Percentiles rank a stretch among this genome's conserved stretches.
Conservation (phyloP, 1,284 basidiomycete species). For the Singerocomus rubriflavus region DNA sequence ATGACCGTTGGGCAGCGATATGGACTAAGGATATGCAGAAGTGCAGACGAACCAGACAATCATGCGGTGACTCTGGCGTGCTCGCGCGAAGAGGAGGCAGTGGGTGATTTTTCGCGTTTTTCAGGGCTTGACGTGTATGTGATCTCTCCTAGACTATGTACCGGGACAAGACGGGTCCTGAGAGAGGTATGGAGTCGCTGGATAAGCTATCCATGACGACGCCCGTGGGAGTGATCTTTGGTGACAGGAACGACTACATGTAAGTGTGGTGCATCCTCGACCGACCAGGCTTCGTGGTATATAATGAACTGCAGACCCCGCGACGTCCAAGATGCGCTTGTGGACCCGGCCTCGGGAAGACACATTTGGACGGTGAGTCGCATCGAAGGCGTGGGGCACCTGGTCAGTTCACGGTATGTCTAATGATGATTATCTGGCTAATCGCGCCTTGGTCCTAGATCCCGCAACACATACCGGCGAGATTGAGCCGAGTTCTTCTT, state of each 20-base stretch:
- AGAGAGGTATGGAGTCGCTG: constrained; percentile 46
- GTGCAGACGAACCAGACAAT: constrained; percentile 29
- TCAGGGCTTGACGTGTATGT: not conserved
- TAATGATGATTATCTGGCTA: not conserved
- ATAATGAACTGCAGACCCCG: constrained; percentile 33
- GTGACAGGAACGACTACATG: constrained; percentile 49
- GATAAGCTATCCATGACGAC: constrained; percentile 37
- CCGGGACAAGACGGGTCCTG: constrained; percentile 38
- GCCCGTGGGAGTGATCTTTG: constrained; percentile 52
- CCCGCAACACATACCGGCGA: constrained; percentile 23
- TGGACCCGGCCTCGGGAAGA: constrained; percentile 43
- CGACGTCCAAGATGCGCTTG: constrained; percentile 43
- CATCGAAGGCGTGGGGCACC: constrained; percentile 44
- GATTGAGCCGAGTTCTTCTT: constrained; percentile 21
- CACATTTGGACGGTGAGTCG: constrained; percentile 40
- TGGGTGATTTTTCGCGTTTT: constrained; percentile 21
- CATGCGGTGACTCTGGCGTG: constrained; percentile 49
- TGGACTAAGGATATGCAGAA: constrained; percentile 41
- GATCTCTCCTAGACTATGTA: constrained; percentile 27
- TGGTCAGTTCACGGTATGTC: constrained; percentile 35
- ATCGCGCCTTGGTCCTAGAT: constrained; percentile 15
- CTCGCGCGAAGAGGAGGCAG: constrained; percentile 54
- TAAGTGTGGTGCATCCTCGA: constrained; percentile 26
- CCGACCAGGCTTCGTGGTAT: not conserved
- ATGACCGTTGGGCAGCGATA: constrained; percentile 36